Evolutionary conservation across 345 rosid species (phyloP).

Genomic region (Melastoma malabathricum): DNA sequence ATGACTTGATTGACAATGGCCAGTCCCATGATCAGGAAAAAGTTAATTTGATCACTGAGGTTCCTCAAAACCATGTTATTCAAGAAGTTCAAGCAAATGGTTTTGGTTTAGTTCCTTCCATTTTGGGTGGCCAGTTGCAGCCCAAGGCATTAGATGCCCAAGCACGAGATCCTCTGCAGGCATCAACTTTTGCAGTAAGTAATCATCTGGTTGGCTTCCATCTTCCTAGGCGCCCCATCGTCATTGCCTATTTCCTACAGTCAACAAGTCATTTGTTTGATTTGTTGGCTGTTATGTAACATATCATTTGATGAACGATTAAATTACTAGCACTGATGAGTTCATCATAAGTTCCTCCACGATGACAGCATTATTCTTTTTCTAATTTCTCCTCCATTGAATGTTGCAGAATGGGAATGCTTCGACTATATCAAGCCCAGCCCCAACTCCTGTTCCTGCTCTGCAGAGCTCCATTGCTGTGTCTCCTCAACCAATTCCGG

Average conservation of each 20-base stretch:
- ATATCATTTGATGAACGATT: too few species aligned
- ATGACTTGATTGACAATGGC: conserved; percentile 13
- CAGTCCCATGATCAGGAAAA: conserved; percentile 19
- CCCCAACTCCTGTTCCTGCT: conserved; percentile 21
- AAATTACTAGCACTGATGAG: too few species aligned
- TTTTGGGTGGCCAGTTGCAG: conserved; percentile 31
- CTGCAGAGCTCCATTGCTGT: conserved; percentile 37
- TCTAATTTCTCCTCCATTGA: not conserved
- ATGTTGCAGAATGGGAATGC: conserved; percentile 40
- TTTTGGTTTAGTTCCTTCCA: conserved; percentile 38
- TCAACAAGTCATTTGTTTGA: too few species aligned
- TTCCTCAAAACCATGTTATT: conserved; percentile 29
- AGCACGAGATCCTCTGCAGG: conserved; percentile 26
- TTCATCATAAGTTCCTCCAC: too few species aligned
- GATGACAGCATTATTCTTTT: too few species aligned
- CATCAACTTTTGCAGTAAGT: conserved; percentile 25
- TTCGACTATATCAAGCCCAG: conserved; percentile 29
- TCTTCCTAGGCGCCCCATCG: too few species aligned
- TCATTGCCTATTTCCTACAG: too few species aligned
- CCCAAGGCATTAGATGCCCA: conserved; percentile 38
- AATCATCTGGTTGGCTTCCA: too few species aligned
- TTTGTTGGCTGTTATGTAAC: too few species aligned
- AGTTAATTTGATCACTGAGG: conserved; percentile 32
- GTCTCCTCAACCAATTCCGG: conserved; percentile 44
- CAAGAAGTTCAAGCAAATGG: conserved; percentile 40